Conservation (phyloP, 2,329 filamentous ascomycete species). For the Ophiostoma novo-ulmi region DNA sequence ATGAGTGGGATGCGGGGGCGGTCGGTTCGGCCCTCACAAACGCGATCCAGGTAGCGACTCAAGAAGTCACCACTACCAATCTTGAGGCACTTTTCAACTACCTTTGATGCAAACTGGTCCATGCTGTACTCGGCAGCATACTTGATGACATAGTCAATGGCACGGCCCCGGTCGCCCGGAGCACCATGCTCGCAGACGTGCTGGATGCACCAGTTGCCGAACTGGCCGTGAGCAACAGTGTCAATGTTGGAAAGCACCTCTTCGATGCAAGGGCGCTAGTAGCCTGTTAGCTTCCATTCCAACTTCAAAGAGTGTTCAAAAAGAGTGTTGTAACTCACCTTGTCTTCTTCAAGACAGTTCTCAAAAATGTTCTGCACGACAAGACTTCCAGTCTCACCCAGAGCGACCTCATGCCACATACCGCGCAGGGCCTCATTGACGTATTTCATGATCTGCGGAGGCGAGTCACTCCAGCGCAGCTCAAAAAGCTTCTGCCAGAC, state of each 20-base stretch:
- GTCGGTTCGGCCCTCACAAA: conserved; percentile 85
- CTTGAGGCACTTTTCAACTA: conserved; percentile 98
- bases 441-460: conserved; percentile 96
- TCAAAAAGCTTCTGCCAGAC: conserved; percentile 99
- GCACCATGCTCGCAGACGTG: conserved; percentile 97
- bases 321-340: conserved; percentile 52
- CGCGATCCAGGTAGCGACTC: conserved; percentile 83
- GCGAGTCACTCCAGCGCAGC: conserved; percentile 88
- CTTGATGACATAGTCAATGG: conserved; percentile 90
- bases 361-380: conserved; percentile 99
- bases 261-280: conserved; percentile 87
- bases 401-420: conserved; percentile 98
- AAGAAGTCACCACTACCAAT: conserved; percentile 89
- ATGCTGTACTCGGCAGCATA: conserved; percentile 96
- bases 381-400: conserved; percentile 94
- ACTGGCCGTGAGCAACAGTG: conserved; percentile 93
- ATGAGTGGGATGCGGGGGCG: conserved; percentile 94
- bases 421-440: conserved; percentile 92
- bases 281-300: neutral
- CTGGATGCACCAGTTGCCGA: conserved; percentile 99
- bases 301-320: neutral
- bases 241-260: conserved; percentile 94
- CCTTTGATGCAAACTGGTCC: conserved; percentile 98
- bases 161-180: conserved; percentile 82
- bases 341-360: conserved; percentile 97